Evolutionary conservation across 2,329 filamentous ascomycete genomes (phyloP), one percentile per base, ranked within the genome.

Genomic region (Cladosporium sphaerospermum): DNA sequence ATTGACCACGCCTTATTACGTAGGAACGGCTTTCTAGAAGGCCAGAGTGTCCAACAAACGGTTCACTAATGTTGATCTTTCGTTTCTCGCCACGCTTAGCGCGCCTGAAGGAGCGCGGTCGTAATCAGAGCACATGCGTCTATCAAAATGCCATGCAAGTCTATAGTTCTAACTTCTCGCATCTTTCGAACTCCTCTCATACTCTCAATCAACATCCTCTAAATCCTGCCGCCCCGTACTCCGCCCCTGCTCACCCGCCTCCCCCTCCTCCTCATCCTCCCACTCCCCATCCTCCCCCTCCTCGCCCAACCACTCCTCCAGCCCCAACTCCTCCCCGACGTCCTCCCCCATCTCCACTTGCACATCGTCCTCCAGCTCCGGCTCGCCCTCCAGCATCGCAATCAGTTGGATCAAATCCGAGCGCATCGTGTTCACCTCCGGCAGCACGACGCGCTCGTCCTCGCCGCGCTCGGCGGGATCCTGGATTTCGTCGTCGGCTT

Each of bases 351-450:
- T 28, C 3, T 13, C 34, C n/a, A 28, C 10, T 5, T 55, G 47
- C 11, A 33, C 23, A 14, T 52, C 42, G 7, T 36, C 47, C 13
- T 36, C 39, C n/a, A 49, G 10, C 8, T 56, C 50, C 14, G 51
- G 45, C 31, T 45, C 44, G 18, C 52, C 52, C 31, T 52, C 53
- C 7, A 56, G 51, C 14, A 56, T 37, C 2, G 54, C 54, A 36
- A 56, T 54, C 14, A 56, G 14, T 39, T 56, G 54, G 13, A 51
- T 45, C 11, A 56, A 13, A 3, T 53, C 54, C 9, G 54, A 48
- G 7, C 53, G 51, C 52, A 54, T 54, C 33, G 39, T 53, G 13
- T 18, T 36, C 3, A 43, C 16, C 7, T 46, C 39, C 5, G 13
- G 47, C n/a, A 36, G 37, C 9, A 2, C 41, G 11, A 14, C 33